Evolutionary conservation across 2,329 filamentous ascomycete species (phyloP), one percentile per base, ranked within the genome.

Genomic region (Calonectria fujianensis): DNA sequence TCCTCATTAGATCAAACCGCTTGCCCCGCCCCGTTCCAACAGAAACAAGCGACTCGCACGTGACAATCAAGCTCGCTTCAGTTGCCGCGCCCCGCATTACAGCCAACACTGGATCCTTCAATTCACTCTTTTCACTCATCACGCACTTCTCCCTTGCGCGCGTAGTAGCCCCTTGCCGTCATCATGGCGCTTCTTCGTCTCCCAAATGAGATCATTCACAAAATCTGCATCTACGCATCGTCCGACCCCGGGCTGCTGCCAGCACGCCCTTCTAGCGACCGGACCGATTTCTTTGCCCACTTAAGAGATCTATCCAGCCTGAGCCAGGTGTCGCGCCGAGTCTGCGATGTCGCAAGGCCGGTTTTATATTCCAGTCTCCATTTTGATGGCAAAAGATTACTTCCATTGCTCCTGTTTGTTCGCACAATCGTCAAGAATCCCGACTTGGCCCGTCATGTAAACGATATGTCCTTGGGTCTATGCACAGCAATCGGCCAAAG

Each of bases 71-170:
- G 4, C 8, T 29, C 14, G 35, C 31, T 63, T 37, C 57, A 63
- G 29, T 29, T 16, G 57, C 57, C 20, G 37, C 57, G 57, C 57
- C 57, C 57, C 57, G 35, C 57, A 63, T 63, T 39, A 41, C 57
- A 41, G 31, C 35, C 57, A 41, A n/a, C 35, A 63, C 37, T 9
- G 18, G 16, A 31, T n/a, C 16, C 31, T n/a, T 57, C 29, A 41
- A 16, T 41, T 39, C 13, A 24, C 20, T 29, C n/a, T 41, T 27
- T 39, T 18, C 39, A 20, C 35, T 2, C 24, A 20, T 41, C 57
- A 29, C 57, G 18, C 37, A 29, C 13, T 20, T 31, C 20, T 48
- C n/a, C 45, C 45, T 24, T 48, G 45, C 20, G 45, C n/a, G n/a
- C 13, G 5, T 24, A 48, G 37, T 41, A 27, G 24, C 11, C 57